Percentiles rank a stretch among this genome's conserved stretches.
phyloP scores from a whole-genome alignment of 306 rosid species.

The Sicyos baderoa region DNA sequence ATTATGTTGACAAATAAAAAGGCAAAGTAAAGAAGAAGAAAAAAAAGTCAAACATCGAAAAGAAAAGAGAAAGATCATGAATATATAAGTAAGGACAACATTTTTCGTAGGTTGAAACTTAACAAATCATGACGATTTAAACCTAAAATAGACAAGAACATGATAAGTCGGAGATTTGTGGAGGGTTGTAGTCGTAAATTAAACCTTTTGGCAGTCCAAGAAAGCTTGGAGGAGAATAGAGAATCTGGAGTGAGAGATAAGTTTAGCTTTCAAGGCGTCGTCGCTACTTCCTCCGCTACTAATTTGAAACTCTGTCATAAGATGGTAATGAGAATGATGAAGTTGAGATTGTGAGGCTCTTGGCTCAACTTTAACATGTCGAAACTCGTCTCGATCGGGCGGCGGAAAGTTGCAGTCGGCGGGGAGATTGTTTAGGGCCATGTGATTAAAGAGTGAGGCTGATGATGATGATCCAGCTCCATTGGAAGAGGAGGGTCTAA shows the following conservation, averaged over 20 bases:
- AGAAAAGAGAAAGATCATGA: too few relatives aligned
- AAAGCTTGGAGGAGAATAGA: constrained; percentile 75
- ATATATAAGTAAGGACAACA: too few relatives aligned
- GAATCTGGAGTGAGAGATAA: constrained; percentile 80
- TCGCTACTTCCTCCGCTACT: constrained; percentile 30
- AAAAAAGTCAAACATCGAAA: too few relatives aligned
- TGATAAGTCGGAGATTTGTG: too few relatives aligned
- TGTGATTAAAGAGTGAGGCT: constrained; percentile 11
- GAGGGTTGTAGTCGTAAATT: too few relatives aligned
- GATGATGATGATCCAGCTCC: background rate
- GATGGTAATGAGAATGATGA: constrained; percentile 51
- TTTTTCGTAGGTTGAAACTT: too few relatives aligned
- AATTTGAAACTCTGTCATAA: constrained; percentile 39
- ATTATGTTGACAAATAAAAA: background rate
- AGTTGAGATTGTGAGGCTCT: constrained; percentile 30
- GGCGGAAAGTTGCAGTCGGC: constrained; percentile 29
- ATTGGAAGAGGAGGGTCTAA: constrained; percentile 24
- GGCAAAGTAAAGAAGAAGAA: background rate
- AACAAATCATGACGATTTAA: too few relatives aligned
- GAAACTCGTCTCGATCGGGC: constrained; percentile 33
- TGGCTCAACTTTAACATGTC: constrained; percentile 53
- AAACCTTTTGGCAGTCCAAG: constrained; percentile 93
- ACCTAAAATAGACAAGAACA: too few relatives aligned
- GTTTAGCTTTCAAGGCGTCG: constrained; percentile 70
- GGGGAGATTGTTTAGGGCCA: constrained; percentile 31